Evolutionary conservation across 768 basidiomycete genomes (phyloP).

Genomic region (Mycena metata): DNA sequence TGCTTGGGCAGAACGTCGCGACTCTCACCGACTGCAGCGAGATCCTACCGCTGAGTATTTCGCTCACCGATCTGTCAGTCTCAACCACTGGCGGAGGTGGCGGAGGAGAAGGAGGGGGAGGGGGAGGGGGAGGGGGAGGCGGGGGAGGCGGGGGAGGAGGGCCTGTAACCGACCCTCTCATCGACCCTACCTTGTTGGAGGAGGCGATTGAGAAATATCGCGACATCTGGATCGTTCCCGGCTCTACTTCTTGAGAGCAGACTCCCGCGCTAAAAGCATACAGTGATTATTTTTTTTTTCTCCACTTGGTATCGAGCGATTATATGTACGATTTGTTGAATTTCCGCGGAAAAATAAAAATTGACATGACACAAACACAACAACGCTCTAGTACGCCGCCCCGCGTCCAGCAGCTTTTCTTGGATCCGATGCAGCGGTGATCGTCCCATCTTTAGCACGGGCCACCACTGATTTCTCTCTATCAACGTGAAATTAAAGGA

Average conservation of each 20-base stretch:
- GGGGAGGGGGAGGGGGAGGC: background rate
- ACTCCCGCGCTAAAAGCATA: too few species aligned
- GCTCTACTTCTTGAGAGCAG: too few species aligned
- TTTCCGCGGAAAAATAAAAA: too few species aligned
- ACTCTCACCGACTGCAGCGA: constrained; percentile 34
- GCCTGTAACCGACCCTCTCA: background rate
- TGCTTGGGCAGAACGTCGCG: constrained; percentile 19
- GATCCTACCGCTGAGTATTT: constrained; percentile 30
- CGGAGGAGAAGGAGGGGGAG: background rate
- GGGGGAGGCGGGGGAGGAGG: background rate
- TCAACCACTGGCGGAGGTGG: background rate
- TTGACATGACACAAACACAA: too few species aligned
- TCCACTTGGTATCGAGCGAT: too few species aligned
- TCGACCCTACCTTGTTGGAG: constrained; percentile 3
- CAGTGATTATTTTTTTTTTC: too few species aligned
- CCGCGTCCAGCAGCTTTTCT: constrained; percentile 28
- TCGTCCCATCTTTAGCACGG: constrained; percentile 28
- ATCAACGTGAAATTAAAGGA: background rate
- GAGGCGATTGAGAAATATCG: background rate
- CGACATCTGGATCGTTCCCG: constrained; percentile 1
- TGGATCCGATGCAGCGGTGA: constrained; percentile 30
- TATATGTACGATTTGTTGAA: too few species aligned
- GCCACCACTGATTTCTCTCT: constrained; percentile 23
- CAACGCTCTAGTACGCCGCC: background rate
- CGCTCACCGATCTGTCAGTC: constrained; percentile 18